Evolutionary conservation across 2,329 filamentous ascomycete genomes (phyloP), one percentile per base, ranked within the genome.

Genomic region (Hymenoscyphus albidus): DNA sequence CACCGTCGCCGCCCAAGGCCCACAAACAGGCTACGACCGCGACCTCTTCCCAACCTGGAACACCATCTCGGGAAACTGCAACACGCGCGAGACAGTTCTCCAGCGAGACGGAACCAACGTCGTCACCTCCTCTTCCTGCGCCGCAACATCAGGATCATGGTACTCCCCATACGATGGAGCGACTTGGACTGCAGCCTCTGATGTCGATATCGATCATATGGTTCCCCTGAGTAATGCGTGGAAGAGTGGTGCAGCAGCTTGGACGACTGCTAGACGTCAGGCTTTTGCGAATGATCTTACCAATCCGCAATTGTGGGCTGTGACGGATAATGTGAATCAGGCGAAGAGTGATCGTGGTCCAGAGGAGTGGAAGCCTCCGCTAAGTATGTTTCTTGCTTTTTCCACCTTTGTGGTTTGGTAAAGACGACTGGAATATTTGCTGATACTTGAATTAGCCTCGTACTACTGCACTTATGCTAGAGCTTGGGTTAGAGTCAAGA

Each of bases 171-270:
- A 90, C 74, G 91, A 94, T 72, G 90, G 90, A 16, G 87, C 79
- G 0, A 86, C 81, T 1, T 92, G 89, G 88, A 88, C 85, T 0
- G 79, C 80, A 0, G 84, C 90, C 0, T 83, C 81, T 18, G 89
- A 93, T 70, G 76, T 95, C 0, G 90, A 94, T 70, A 94, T 95
- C 65, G 92, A 95, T 75, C 92, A 95, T 75, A 82, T 95, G 78
- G 90, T 96, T 2, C 91, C 92, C 0, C 76, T 96, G 66, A 88
- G 88, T 74, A 92, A 93, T 73, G 90, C 91, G 5, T 94, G 90
- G 91, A 86, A 89, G 84, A 91, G 88, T 56, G 91, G 91, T 22
- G 91, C 91, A 13, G 82, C 83, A 7, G 76, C 79, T 1, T 94
- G 91, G 92, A 91, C 90, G 0, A 88, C 88, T 0, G 78, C 81